Evolutionary conservation across 1,139 yeast genomes (phyloP).

Genomic region (Suhomyces taliae): DNA sequence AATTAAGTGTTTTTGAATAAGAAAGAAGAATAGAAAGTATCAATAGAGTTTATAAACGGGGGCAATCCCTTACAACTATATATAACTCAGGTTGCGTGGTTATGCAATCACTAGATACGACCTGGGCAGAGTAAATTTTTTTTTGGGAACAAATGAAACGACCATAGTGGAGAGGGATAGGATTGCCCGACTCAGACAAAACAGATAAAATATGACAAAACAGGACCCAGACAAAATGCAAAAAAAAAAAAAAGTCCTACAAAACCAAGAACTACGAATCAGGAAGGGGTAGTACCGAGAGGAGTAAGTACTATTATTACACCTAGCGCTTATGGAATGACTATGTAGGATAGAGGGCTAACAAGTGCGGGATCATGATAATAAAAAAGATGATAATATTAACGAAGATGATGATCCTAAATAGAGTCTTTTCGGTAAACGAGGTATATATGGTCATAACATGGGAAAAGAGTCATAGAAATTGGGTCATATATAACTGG

Average conservation of each 20-base stretch:
- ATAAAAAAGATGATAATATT: neutral
- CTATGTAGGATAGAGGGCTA: neutral
- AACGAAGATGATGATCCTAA: neutral
- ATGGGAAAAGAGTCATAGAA: too few relatives aligned
- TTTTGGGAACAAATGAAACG: slow-evolving; percentile 4
- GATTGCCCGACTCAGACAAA: neutral
- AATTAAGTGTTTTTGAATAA: too few relatives aligned
- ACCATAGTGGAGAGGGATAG: slow-evolving; percentile 1
- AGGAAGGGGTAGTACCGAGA: neutral
- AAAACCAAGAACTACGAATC: neutral
- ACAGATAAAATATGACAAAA: neutral
- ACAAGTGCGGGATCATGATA: neutral
- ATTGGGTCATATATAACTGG: too few relatives aligned
- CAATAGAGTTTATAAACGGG: neutral
- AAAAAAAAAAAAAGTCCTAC: too few relatives aligned
- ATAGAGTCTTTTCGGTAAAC: too few relatives aligned
- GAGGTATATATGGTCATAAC: too few relatives aligned
- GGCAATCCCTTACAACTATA: neutral
- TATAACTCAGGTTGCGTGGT: slow-evolving; percentile 4
- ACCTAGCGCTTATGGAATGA: neutral
- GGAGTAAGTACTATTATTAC: neutral
- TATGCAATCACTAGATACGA: slow-evolving; percentile 3
- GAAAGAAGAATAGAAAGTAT: too few relatives aligned
- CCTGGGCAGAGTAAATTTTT: neutral
- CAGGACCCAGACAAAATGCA: neutral